Conservation (phyloP, 2,329 filamentous ascomycete species). For the Exserohilum rostratum region DNA sequence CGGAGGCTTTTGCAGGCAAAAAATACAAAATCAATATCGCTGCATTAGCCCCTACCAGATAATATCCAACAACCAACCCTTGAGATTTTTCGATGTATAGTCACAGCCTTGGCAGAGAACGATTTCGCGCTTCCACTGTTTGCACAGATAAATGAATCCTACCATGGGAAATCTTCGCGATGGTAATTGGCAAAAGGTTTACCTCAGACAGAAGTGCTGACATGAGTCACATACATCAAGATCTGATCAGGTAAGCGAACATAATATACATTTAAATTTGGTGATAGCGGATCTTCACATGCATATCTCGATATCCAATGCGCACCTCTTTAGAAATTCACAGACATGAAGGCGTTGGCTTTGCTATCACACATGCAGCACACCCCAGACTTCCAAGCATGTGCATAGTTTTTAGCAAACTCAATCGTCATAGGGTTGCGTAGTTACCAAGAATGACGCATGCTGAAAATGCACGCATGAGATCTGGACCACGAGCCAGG, state of each 20-base stretch:
- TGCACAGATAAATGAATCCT: neutral
- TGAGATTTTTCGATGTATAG: neutral
- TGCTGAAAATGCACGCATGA: neutral
- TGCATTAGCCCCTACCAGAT: neutral
- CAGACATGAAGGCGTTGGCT: neutral
- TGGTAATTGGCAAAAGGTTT: neutral
- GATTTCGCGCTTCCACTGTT: neutral
- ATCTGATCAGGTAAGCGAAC: too few species aligned
- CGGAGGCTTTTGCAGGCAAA: neutral
- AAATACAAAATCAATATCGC: neutral
- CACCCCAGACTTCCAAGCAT: neutral
- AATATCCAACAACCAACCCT: neutral
- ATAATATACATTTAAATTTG: too few species aligned
- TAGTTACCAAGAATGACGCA: neutral
- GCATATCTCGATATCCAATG: neutral
- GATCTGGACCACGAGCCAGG: neutral
- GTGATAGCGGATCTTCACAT: too few species aligned
- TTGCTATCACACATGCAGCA: neutral
- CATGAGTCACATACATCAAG: too few species aligned
- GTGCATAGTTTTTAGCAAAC: neutral
- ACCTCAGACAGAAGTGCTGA: too few species aligned
- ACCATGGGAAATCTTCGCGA: neutral
- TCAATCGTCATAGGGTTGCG: neutral
- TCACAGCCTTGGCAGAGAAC: too few species aligned
- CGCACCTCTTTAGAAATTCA: neutral